phyloP scores from a whole-genome alignment of 2,329 filamentous ascomycete species.

The Stemphylium beticola region DNA sequence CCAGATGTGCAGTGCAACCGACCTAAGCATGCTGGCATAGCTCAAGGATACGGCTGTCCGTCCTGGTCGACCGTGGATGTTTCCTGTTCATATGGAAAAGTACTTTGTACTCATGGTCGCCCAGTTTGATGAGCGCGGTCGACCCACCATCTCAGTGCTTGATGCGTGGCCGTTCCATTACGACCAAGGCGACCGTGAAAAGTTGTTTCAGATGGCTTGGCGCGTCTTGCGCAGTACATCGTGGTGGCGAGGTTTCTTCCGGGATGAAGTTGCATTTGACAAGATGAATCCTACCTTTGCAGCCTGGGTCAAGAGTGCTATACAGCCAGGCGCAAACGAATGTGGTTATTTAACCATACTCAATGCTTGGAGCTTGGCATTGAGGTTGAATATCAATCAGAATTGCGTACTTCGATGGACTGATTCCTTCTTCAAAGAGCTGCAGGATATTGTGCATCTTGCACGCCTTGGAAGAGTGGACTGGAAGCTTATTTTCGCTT shows the following conservation, averaged over 20 bases:
- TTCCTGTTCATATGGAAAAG: neutral
- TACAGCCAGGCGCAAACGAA: constrained; percentile 5
- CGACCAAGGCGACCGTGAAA: neutral
- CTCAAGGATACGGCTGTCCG: neutral
- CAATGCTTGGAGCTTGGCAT: constrained; percentile 29
- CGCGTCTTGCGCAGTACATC: neutral
- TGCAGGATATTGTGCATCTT: constrained; percentile 12
- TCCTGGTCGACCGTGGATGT: constrained; percentile 17
- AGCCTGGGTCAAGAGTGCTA: constrained; percentile 6
- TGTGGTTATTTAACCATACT: constrained; percentile 27
- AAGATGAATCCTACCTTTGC: neutral
- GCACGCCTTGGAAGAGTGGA: constrained; percentile 18
- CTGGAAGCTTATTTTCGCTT: constrained; percentile 23
- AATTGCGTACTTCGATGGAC: constrained; percentile 9
- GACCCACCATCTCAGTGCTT: constrained; percentile 10
- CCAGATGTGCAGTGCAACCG: too few relatives aligned
- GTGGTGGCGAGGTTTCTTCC: neutral
- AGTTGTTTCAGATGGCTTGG: neutral
- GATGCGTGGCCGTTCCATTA: constrained; percentile 14
- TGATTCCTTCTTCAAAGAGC: constrained; percentile 7
- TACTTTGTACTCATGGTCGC: constrained; percentile 22
- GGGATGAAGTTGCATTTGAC: neutral
- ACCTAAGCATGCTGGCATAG: neutral
- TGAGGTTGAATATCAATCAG: constrained; percentile 23
- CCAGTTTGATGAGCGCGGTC: constrained; percentile 7